phyloP scores from a whole-genome alignment of 805 yeast species.

The Starmerella stellata region DNA sequence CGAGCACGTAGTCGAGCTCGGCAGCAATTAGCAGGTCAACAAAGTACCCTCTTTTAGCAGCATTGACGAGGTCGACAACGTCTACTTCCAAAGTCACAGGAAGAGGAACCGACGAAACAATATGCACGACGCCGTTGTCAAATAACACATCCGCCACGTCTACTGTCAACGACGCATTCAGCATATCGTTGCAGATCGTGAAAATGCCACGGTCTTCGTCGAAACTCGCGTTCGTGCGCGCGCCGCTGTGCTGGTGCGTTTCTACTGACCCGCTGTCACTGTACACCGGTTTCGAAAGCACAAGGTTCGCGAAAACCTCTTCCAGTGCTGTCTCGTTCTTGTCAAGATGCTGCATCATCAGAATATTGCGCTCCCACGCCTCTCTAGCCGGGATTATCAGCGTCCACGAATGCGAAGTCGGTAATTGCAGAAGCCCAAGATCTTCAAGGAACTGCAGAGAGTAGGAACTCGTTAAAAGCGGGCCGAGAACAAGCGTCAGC shows the following conservation, averaged over 20 bases:
- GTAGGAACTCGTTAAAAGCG: conserved; percentile 43
- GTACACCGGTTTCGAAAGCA: conserved; percentile 49
- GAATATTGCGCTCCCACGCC: conserved; percentile 49
- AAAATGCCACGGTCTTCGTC: background rate
- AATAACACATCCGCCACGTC: conserved; percentile 46
- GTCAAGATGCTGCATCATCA: conserved; percentile 42
- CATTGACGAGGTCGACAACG: conserved; percentile 35
- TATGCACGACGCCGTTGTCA: conserved; percentile 71
- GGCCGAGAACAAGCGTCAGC: conserved; percentile 46
- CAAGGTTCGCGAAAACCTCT: conserved; percentile 36
- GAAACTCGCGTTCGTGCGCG: conserved; percentile 8
- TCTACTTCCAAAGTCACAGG: conserved; percentile 41
- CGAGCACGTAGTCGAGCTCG: conserved; percentile 24
- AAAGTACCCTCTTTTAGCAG: conserved; percentile 35
- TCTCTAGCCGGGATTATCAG: conserved; percentile 58
- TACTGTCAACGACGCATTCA: conserved; percentile 2
- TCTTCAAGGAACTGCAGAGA: conserved; percentile 41
- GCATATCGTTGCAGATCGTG: conserved; percentile 1
- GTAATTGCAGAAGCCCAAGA: conserved; percentile 34
- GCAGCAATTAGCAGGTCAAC: conserved; percentile 27
- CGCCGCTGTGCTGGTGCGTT: conserved; percentile 18
- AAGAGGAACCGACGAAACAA: conserved; percentile 36
- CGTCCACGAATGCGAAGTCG: conserved; percentile 48
- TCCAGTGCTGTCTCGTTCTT: conserved; percentile 34
- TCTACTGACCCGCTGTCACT: conserved; percentile 32